Evolutionary conservation across 495 filamentous ascomycete genomes (phyloP), one percentile per base, ranked within the genome.

Genomic region (Podospora fimiseda): DNA sequence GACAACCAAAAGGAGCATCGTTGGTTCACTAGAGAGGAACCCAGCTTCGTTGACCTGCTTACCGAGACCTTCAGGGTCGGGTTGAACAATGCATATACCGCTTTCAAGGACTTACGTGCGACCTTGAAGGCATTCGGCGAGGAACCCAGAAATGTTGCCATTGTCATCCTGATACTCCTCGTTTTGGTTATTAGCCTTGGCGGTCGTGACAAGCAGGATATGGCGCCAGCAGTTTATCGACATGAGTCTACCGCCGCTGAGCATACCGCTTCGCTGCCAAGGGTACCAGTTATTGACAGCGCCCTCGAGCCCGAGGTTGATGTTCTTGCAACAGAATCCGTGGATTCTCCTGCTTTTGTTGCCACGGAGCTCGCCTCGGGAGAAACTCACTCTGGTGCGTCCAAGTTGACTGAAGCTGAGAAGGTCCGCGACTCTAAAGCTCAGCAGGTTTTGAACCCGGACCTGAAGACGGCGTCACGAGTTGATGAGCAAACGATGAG

Each of bases 91-190:
- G 21, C 11, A 5, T 9, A n/a, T 15, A 22, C 27, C n/a, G 19
- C 44, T 2, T 20, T 14, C 4, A 27, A 18, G 16, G 44, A 47
- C n/a, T 9, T 15, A 7, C 16, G 3, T 8, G 15, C 22, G 11
- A 27, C 21, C 9, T 9, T 47, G 22, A 47, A 36, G 44, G 20
- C 21, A 15, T 47, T 86, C 8, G 74, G 85, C 30, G 73, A 76
- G 37, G 89, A 95, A 61, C 73, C 74, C 43, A 81, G 83, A 58
- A 94, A 94, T 59, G 68, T 92, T 1, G 73, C 77, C 3, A 85
- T 94, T 42, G 69, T 77, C 1, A 51, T 84, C 2, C 73, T 92
- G 21, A 79, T 79, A 51, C 24, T 83, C 6, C 62, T 88, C 9
- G 71, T 87, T 9, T 61, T 81, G 1, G 66, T 85, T n/a, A 69